Evolutionary conservation across 2,329 filamentous ascomycete genomes (phyloP).

Genomic region (Colletotrichum theobromicola): DNA sequence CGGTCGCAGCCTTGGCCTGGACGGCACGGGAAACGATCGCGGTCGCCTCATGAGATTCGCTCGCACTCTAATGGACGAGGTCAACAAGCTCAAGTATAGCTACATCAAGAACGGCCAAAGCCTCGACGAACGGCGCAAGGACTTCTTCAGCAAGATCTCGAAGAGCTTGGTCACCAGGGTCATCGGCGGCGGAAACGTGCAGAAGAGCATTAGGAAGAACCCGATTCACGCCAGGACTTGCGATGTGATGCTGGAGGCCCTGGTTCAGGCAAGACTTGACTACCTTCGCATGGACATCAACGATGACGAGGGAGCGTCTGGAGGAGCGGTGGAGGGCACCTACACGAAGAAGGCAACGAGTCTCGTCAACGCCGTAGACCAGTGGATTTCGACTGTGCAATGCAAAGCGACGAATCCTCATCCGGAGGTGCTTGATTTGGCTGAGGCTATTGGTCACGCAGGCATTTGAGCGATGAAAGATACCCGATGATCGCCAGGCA

Average conservation of each 20-base stretch:
- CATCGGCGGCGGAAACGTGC: background rate
- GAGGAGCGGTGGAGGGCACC: background rate
- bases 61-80: background rate
- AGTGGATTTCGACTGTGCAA: background rate
- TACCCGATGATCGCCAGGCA: background rate
- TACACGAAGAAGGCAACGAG: background rate
- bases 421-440: background rate
- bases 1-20: background rate
- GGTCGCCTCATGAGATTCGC: rapidly evolving
- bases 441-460: background rate
- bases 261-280: background rate
- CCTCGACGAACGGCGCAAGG: background rate
- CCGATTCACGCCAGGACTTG: background rate
- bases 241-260: background rate
- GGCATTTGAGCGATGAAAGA: background rate
- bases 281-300: background rate
- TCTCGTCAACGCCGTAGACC: background rate
- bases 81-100: background rate
- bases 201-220: background rate
- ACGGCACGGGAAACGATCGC: background rate
- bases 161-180: background rate
- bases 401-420: background rate
- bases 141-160: background rate
- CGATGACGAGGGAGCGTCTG: background rate
- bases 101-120: background rate